Evolutionary conservation across 2,329 filamentous ascomycete genomes (phyloP), one percentile per base, ranked within the genome.

Genomic region (Apiospora marii): DNA sequence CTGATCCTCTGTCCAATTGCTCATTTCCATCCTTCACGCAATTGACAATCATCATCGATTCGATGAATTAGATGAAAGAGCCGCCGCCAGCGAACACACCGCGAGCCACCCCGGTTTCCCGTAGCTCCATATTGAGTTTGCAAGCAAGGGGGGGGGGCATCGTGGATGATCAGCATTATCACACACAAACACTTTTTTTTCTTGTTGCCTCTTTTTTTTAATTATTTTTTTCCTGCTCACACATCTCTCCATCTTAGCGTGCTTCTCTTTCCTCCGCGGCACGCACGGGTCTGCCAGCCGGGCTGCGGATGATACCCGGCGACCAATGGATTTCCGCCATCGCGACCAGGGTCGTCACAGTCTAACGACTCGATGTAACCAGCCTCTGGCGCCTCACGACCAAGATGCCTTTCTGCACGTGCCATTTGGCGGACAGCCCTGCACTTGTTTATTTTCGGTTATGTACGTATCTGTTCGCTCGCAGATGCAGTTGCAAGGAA

Each of bases 341-440:
- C 58, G 19, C 13, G 58, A 64, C 58, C 34, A 64, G 58, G 58
- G 58, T 61, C 30, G 53, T n/a, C 27, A 30, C 19, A 34, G 53
- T 64, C 58, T 64, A 64, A 19, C 34, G 58, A 64, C 34, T 64
- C 58, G 58, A 64, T 64, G 58, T 64, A 64, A 64, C 58, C 58
- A 41, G 58, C 34, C 58, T 64, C 30, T 61, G 27, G 27, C 53
- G 58, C 58, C 30, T 37, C 30, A 64, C 8, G 58, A 64, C 58
- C 58, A 64, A 64, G 30, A 64, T 30, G 58, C 34, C 30, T 41
- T 30, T 12, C 58, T 64, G 58, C 58, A 64, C 58, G 34, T 64
- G 58, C 58, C 58, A 64, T 41, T 41, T 13, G 34, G 22, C n/a
- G 58, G 34, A 13, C 58, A 64, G 34, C 58, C 58, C 30, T 64